phyloP scores from a whole-genome alignment of 2,329 filamentous ascomycete species.

The Lachnellula arida region DNA sequence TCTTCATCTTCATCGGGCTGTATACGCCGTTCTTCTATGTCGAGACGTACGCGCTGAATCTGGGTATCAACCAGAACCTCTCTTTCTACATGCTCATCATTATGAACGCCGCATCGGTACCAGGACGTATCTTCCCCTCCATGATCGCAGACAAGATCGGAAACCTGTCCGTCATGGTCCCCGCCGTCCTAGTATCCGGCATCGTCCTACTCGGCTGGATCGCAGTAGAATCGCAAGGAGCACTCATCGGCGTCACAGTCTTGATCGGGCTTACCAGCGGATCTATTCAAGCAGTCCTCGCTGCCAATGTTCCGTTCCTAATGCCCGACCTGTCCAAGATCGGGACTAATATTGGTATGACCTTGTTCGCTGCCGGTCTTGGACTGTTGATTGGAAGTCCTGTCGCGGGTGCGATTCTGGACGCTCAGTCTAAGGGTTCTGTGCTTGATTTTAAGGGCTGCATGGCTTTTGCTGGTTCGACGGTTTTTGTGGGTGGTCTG shows the following conservation, averaged over 20 bases:
- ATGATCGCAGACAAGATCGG: constrained; percentile 43
- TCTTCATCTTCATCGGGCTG: constrained; percentile 20
- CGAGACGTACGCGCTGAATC: constrained; percentile 6
- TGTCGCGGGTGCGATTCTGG: constrained; percentile 18
- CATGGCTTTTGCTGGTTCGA: too few relatives aligned
- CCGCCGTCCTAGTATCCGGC: constrained; percentile 38
- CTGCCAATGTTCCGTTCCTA: too few relatives aligned
- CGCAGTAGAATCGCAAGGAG: too few relatives aligned
- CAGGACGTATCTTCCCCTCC: constrained; percentile 44
- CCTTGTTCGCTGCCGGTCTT: constrained; percentile 49
- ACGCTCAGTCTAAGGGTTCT: too few relatives aligned
- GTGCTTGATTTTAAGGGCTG: too few relatives aligned
- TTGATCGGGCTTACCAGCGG: too few relatives aligned
- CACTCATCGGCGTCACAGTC: too few relatives aligned
- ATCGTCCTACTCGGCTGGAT: too few relatives aligned
- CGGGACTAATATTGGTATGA: constrained; percentile 54
- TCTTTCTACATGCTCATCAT: too few relatives aligned
- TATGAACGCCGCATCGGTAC: constrained; percentile 20
- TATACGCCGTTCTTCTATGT: constrained; percentile 19
- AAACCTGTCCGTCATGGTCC: constrained; percentile 46
- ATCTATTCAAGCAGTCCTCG: too few relatives aligned
- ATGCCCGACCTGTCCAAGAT: constrained; percentile 46
- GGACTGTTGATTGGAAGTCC: constrained; percentile 26
- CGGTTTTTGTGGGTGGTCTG: too few relatives aligned
- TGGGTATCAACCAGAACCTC: not conserved